Evolutionary conservation across 768 basidiomycete species (phyloP), one percentile per base, ranked within the genome.

Genomic region (Lyophyllum atratum): DNA sequence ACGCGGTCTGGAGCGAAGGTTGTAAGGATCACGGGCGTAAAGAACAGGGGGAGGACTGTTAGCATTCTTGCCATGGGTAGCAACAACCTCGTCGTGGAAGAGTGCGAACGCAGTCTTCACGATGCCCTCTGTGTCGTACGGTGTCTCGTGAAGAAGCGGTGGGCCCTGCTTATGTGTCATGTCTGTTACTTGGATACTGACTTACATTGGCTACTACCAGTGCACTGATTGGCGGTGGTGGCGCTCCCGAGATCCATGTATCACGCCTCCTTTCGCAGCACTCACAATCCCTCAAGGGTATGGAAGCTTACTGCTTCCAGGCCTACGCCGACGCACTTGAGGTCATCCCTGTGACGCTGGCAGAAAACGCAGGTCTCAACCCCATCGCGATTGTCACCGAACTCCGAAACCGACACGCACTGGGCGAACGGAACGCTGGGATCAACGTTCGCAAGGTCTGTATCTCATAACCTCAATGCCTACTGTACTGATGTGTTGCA

Each of bases 291-390:
- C 81, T 98, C 59, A 96, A 90, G 73, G 96, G 97, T 48, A 98
- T 98, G 90, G 95, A 98, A 72, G 93, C 96, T 9, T 98, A 98
- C 73, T 98, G 97, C 74, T 97, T 98, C 86, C 93, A 97, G 66
- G 95, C 95, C 3, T 99, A 94, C 68, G 95, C 97, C 26, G 96
- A 98, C 66, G 95, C 97, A 1, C 82, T 99, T 48, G 97, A 98
- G 72, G 92, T 98, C 60, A 98, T 99, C 59, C 97, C 97, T 4
- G 96, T 90, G 2, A 99, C 97, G 0, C 80, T 99, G 21, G 97
- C 97, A 24, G 97, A 99, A 76, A 99, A 99, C 70, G 97, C 97
- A 22, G 97, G 97, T 42, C 80, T 99, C 55, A 97, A 98, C 74
- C 94, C 97, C 6, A 98, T 99, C 62, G 89, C 93, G 7, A 98